Base-by-base conservation (phyloP, 768 basidiomycete species). In the Kwoniella botswanensis region DNA sequence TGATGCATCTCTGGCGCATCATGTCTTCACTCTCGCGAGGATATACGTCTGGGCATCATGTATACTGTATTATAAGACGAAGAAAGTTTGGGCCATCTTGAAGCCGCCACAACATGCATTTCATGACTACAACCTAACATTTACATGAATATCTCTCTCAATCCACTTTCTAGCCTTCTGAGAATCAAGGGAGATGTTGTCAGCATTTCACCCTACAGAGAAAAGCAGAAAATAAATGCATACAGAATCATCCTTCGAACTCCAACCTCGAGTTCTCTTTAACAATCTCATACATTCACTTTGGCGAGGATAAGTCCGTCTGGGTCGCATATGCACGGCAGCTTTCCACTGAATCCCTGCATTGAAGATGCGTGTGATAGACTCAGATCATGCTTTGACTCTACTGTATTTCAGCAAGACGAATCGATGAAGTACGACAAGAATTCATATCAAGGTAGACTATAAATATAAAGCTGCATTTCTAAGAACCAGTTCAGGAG, bases 91-190 rank as follows among this genome's bases (percentile, higher is more conserved):
- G 55, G 12, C n/a, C 55, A 24, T n/a, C 6, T 56, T 1, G 4
- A 35, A 35, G 35, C 24, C 11, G 55, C 55, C 55, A 56, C 55
- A 56, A 22, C 55, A 24, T 12, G 12, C 12, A 12, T n/a, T 56
- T 56, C 55, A 35, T 53, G 52, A 53, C 52, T 53, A 53, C 52
- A 53, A 53, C n/a, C n/a, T 24, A n/a, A 56, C 24, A 12, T 21
- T 9, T 35, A 35, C 35, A 56, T n/a, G 55, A 12, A 56, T 24
- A 56, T 56, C 12, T 56, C 21, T 56, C 55, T 22, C n/a, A 56
- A 24, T n/a, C n/a, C 18, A 35, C 35, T 35, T 22, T 11, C 55
- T n/a, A 56, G 15, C 21, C n/a, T 24, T 24, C 4, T n/a, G 55
- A 56, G 22, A 56, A 18, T 56, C 11, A 12, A 24, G 7, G 24